Base-by-base conservation (phyloP, 2,329 filamentous ascomycete genomes). In the Nemania serpens region DNA sequence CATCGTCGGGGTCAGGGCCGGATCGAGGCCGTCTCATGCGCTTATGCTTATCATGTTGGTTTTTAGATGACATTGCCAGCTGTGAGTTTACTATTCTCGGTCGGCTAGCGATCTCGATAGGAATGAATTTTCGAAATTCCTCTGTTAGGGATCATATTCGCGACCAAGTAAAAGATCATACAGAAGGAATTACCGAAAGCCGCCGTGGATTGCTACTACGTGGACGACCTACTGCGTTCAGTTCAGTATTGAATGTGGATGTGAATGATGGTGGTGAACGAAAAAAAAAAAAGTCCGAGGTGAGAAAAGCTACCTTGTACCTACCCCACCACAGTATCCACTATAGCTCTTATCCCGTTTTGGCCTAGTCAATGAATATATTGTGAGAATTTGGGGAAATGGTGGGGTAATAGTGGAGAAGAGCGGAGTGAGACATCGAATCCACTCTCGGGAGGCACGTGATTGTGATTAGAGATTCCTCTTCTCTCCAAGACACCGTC, bases 1-100 rank as follows among this genome's bases (percentile, higher is more conserved):
- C 67, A 41, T 70, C 65, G 58, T 58, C 63, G 17, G 59, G 57
- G 25, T 57, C 65, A 15, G 58, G 63, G 17, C 54, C 55, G n/a
- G 66, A 59, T n/a, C 18, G 43, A 36, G 56, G 41, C 29, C 20
- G 36, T 56, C 61, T n/a, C 41, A 66, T 66, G 25, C 25, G 25
- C 25, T 29, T 29, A 43, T 59, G 66, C 55, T 52, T 53, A 17
- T 63, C 64, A 52, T 63, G 66, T 25, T 62, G 41, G 25, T 51
- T 69, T 50, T 51, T 61, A 20, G 61, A 61, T 29, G 63, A 42
- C 61, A 64, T 64, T 29, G 17, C 43, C 15, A 17, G 41, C 22
- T 46, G 2, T 13, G 13, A 37, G 20, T 7, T 20, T 3, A 25
- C 33, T 41, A 29, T 7, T 37, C 39, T 63, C 46, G 52, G 29